A percentile compares a stretch with the other conserved stretches of the same genome.
Conservation (phyloP, 1,284 basidiomycete species). For the Hemileia vastatrix region DNA sequence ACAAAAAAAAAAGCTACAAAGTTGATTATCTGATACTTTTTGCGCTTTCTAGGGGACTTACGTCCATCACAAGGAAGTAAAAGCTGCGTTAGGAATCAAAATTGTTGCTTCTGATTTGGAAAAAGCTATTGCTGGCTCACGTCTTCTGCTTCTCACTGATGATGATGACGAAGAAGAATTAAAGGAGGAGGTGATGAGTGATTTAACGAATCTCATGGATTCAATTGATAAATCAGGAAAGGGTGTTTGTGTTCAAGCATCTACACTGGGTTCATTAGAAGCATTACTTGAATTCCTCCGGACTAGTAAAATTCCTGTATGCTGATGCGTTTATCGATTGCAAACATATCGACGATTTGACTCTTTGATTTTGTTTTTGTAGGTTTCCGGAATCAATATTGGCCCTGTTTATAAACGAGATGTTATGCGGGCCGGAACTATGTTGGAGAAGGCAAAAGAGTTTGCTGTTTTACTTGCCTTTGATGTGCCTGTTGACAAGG, state of each 20-base stretch:
- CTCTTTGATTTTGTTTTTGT: background rate
- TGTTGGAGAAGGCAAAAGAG: slow-evolving; percentile 95
- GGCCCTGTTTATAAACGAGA: slow-evolving; percentile 96
- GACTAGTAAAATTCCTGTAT: slow-evolving; percentile 77
- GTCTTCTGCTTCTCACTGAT: slow-evolving; percentile 78
- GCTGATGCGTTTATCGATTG: background rate
- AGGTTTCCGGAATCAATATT: slow-evolving; percentile 89
- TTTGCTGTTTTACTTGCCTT: slow-evolving; percentile 92
- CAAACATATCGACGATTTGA: background rate
- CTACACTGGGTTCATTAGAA: slow-evolving; percentile 93
- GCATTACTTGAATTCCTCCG: slow-evolving; percentile 93
- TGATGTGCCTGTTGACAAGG: slow-evolving; percentile 82
- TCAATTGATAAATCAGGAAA: slow-evolving; percentile 89
- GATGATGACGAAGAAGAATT: slow-evolving; percentile 94
- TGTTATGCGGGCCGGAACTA: slow-evolving; percentile 81
- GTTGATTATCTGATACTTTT: too few species aligned
- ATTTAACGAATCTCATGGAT: slow-evolving; percentile 77
- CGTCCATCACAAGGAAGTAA: slow-evolving; percentile 96
- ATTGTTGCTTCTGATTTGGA: slow-evolving; percentile 91
- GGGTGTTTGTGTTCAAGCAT: slow-evolving; percentile 96
- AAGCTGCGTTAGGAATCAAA: slow-evolving; percentile 96
- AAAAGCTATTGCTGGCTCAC: slow-evolving; percentile 97
- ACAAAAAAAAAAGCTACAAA: too few species aligned
- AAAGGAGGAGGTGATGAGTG: slow-evolving; percentile 92
- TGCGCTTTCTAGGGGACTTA: slow-evolving; percentile 63